A percentile compares a stretch with the other conserved stretches of the same genome.
Conservation (phyloP, 148 eudicot species). For the Fagopyrum homotropicum region DNA sequence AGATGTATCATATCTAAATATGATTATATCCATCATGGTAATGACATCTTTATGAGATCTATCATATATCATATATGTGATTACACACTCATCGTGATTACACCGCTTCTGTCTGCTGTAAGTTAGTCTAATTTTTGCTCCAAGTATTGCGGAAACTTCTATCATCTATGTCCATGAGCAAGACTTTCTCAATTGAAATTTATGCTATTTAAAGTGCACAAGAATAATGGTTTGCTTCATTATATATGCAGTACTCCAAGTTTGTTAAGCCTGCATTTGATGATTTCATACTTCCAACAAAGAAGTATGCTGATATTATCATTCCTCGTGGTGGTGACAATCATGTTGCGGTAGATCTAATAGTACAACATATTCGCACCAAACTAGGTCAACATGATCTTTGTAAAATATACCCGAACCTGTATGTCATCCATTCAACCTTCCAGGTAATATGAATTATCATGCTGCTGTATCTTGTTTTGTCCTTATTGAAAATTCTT, state of each 20-base stretch:
- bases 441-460: constrained; percentile 27
- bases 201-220: neutral
- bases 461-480: neutral
- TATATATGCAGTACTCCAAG: constrained; percentile 24
- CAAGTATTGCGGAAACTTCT: neutral
- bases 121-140: neutral
- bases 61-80: too few relatives aligned
- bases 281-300: constrained; percentile 59
- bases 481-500: too few relatives aligned
- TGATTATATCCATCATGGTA: too few relatives aligned
- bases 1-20: neutral
- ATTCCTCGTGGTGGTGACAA: constrained; percentile 69
- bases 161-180: neutral
- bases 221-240: neutral
- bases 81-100: neutral
- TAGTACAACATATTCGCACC: constrained; percentile 46
- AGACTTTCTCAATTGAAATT: neutral
- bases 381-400: constrained; percentile 34
- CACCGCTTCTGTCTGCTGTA: neutral
- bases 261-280: constrained; percentile 76
- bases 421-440: constrained; percentile 54
- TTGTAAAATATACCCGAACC: constrained; percentile 57
- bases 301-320: constrained; percentile 67
- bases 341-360: constrained; percentile 61
- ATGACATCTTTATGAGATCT: too few relatives aligned